Base-by-base conservation (phyloP, 208 protist species). In the Leishmania turanica region DNA sequence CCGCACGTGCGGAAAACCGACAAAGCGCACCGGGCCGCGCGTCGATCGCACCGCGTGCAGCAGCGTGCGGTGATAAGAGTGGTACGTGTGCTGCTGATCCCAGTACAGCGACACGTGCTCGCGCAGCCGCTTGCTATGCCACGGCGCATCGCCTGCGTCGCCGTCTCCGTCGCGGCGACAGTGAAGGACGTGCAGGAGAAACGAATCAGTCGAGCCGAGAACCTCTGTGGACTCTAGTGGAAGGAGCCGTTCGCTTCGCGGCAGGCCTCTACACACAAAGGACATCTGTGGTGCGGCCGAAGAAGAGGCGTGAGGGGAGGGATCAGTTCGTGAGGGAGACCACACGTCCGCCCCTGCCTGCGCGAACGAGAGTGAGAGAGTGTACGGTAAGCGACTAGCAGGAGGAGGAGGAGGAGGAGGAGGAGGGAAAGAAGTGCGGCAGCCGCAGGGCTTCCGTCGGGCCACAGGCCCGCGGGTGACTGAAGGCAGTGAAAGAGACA, bases 221-320 rank as follows among this genome's bases (percentile, higher is more conserved):
- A 86, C 89, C 6, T 83, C 73, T 17, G 75, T 66, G 11, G 85
- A 86, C 58, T 91, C 87, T 24, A 95, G 82, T 24, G 91, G 91
- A 19, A 95, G 87, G 49, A 95, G 79, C 27, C 91, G 85, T 56
- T 91, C 86, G 51, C 86, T 87, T 45, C 91, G 91, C 7, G 84
- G 77, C 60, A 90, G 81, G 24, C 83, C 86, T 19, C 78, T 81
- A 51, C 85, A 89, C 53, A 84, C 81, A 71, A 80, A 84, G 56
- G 84, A 88, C 91, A 94, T 94, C 13, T 1, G 56, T n/a, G 42
- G 27, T 66, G 51, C 13, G 65, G 40, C 21, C n/a, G 37, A 37
- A 42, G 34, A 70, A 31, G 15, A 40, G 65, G 34, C 15, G 5
- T 2, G 68, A 49, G 27, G 17, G 24, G 1, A 37, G 68, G 40